phyloP scores from a whole-genome alignment of 768 basidiomycete genomes.

The Austroboletus festivus region DNA sequence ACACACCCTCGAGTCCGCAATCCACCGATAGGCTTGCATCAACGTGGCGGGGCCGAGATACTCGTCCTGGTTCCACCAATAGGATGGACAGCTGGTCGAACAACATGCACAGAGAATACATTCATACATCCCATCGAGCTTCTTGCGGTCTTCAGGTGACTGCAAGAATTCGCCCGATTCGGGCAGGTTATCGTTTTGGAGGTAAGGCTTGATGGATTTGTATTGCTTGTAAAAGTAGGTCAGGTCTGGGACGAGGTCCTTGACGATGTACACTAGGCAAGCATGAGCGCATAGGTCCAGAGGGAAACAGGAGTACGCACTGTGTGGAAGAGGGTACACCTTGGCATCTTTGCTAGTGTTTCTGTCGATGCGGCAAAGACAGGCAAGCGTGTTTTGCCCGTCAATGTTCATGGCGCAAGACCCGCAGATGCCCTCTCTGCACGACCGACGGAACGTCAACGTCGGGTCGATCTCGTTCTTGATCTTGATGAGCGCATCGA shows the following conservation, averaged over 20 bases:
- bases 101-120: slow-evolving; percentile 97
- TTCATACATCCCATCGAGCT: slow-evolving; percentile 94
- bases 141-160: slow-evolving; percentile 86
- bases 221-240: slow-evolving; percentile 98
- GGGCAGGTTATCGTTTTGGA: slow-evolving; percentile 91
- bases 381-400: slow-evolving; percentile 96
- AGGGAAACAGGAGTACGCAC: slow-evolving; percentile 46
- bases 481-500: slow-evolving; percentile 96
- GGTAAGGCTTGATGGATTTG: slow-evolving; percentile 97
- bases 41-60: slow-evolving; percentile 96
- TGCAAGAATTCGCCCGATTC: slow-evolving; percentile 85
- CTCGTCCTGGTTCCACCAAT: slow-evolving; percentile 99
- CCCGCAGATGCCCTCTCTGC: slow-evolving; percentile 95
- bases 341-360: slow-evolving; percentile 71
- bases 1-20: slow-evolving; percentile 85
- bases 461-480: slow-evolving; percentile 99
- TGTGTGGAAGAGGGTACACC: slow-evolving; percentile 97
- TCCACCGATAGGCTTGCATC: slow-evolving; percentile 98
- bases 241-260: slow-evolving; percentile 93
- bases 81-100: slow-evolving; percentile 94
- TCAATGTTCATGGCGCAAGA: slow-evolving; percentile 99
- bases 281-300: background rate
- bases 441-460: slow-evolving; percentile 90
- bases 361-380: slow-evolving; percentile 92
- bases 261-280: slow-evolving; percentile 89